These are phyloP conservation scores for Raphidocelis subcapitata DNA, from an alignment of 139 green algal species.

Conservation along the genomic window DNA sequence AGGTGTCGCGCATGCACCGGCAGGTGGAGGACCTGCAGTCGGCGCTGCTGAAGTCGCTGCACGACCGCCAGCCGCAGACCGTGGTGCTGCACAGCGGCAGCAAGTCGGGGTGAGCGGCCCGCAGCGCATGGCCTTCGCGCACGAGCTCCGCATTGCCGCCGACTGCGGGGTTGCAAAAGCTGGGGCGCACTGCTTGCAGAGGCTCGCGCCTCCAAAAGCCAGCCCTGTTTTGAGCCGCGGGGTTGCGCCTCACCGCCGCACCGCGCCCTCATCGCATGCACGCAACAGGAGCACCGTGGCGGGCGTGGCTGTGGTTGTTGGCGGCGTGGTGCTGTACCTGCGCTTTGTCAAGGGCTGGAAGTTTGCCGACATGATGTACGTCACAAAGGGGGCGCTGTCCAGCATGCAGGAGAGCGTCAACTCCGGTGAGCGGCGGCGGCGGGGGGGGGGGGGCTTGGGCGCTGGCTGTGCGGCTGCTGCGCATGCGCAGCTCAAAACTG, in stretches of 20 bases:
- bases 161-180: too few species aligned
- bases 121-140: too few species aligned
- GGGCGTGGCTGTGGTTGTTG: constrained; percentile 13
- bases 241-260: too few species aligned
- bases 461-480: too few species aligned
- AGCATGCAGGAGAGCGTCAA: constrained; percentile 23
- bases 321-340: constrained; percentile 24
- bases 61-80: constrained; percentile 20
- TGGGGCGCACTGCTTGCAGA: too few species aligned
- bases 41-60: constrained; percentile 24
- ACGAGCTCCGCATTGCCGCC: too few species aligned
- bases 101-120: constrained; percentile 15
- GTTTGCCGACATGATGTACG: constrained; percentile 33
- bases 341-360: constrained; percentile 31
- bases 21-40: constrained; percentile 30
- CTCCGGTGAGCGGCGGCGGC: background rate
- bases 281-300: background rate
- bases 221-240: too few species aligned
- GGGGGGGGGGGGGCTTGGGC: too few species aligned
- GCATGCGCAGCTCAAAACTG: too few species aligned
- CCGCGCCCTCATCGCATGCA: too few species aligned
- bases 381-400: constrained; percentile 11
- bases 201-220: too few species aligned
- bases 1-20: constrained; percentile 25
- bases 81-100: constrained; percentile 4